A percentile compares a stretch with the other conserved stretches of the same genome.
phyloP scores from a whole-genome alignment of 2,329 filamentous ascomycete species.

The Fusarium liriodendri region DNA sequence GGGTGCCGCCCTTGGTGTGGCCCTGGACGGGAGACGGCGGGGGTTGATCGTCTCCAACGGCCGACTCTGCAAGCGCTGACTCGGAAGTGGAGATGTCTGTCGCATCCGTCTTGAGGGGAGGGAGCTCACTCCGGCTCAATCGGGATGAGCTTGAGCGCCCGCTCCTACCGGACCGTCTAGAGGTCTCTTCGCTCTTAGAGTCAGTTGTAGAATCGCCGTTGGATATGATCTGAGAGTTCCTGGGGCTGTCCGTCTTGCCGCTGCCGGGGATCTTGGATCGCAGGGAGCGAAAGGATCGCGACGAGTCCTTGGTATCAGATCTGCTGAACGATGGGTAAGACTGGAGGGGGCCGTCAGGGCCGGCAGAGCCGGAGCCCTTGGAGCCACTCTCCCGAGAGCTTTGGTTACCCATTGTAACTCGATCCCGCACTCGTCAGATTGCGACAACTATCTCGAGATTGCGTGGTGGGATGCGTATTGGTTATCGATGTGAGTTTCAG shows the following conservation, averaged over 20 bases:
- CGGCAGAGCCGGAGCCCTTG: constrained; percentile 62
- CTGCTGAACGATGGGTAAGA: constrained; percentile 92
- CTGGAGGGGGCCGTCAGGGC: constrained; percentile 67
- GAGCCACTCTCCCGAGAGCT: constrained; percentile 70
- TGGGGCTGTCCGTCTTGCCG: constrained; percentile 81
- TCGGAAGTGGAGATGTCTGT: constrained; percentile 54
- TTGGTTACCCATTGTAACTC: constrained; percentile 76
- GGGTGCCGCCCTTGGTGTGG: constrained; percentile 77
- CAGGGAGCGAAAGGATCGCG: constrained; percentile 85
- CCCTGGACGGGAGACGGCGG: constrained; percentile 90
- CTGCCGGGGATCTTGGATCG: constrained; percentile 88
- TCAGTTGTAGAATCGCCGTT: constrained; percentile 69
- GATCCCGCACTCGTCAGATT: constrained; percentile 33
- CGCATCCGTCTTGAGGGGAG: constrained; percentile 55
- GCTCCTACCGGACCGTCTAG: constrained; percentile 77
- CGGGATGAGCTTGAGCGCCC: constrained; percentile 62
- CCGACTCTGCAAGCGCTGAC: constrained; percentile 51
- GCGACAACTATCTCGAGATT: constrained; percentile 45
- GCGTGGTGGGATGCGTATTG: constrained; percentile 41
- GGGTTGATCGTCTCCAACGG: constrained; percentile 62
- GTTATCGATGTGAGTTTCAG: constrained; percentile 29
- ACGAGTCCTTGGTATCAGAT: constrained; percentile 93
- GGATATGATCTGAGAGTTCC: constrained; percentile 76
- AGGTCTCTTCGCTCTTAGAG: constrained; percentile 73
- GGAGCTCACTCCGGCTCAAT: constrained; percentile 57